Evolutionary conservation across 140 eudicot species (phyloP), one percentile per base, ranked within the genome.

Genomic region (Flaveria floridana): DNA sequence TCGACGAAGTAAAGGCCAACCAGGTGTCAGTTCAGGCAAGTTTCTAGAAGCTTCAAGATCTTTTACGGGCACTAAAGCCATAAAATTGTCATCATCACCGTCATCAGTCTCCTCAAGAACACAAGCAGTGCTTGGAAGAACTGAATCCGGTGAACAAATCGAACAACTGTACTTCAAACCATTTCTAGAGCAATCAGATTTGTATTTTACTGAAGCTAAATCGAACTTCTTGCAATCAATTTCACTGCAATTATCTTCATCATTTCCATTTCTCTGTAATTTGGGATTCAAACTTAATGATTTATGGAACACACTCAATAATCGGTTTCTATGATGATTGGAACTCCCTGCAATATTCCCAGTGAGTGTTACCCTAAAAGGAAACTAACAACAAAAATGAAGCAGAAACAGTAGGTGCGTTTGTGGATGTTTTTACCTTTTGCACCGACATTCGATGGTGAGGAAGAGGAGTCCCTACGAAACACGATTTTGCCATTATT

Each of bases 401-500:
- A 30, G 21, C 67, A 58, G 13, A 44, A 57, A 63, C 19, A 46
- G 73, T 8, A 50, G 2, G 16, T 3, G 46, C 50, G 8, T 7
- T 51, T 65, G 56, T 28, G 20, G 47, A 28, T 19, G 26, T 75
- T 63, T 26, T 62, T 19, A 81, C 98, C 95, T 87, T 83, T 80
- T 10, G 82, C 76, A 71, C 72, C 63, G 50, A 75, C 83, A 65
- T 64, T 65, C 3, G 83, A 75, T 52, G 81, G 58, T 25, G 85
- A 67, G 3, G 82, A 69, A 73, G 75, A 74, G n/a, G 90, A 85
- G 72, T 85, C 89, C 56, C 86, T 86, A 51, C 76, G 90, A 39
- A 82, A 92, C 70, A 81, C 84, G 57, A 89, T 57, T 73, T 92
- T 89, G 28, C 98, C 96, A 87, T 89, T 92, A 76, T 85, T 78